Evolutionary conservation across 1,284 basidiomycete species (phyloP).

Genomic region (Cryptococcus sp.): DNA sequence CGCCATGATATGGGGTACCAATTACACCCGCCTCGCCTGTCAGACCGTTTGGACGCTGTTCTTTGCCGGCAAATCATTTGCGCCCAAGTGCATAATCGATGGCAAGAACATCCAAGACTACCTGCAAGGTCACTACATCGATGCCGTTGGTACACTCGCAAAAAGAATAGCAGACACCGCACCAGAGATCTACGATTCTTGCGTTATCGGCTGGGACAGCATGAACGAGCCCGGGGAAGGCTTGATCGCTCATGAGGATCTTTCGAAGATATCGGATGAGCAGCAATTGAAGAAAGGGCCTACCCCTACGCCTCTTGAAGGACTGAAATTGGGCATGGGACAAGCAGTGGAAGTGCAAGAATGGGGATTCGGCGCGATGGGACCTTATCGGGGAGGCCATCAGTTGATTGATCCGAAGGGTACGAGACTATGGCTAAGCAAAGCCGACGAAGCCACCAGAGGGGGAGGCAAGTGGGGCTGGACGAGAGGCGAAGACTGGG

Average conservation of each 20-base stretch:
- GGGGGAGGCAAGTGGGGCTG: constrained; percentile 70
- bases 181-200: constrained; percentile 72
- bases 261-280: constrained; percentile 65
- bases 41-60: constrained; percentile 94
- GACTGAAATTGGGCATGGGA: constrained; percentile 85
- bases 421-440: constrained; percentile 69
- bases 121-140: constrained; percentile 81
- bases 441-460: constrained; percentile 53
- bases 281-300: constrained; percentile 84
- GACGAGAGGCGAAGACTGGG: constrained; percentile 74
- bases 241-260: constrained; percentile 72
- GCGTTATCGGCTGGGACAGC: constrained; percentile 94
- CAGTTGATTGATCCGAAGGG: constrained; percentile 85
- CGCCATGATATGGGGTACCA: constrained; percentile 96
- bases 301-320: constrained; percentile 81
- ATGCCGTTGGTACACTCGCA: constrained; percentile 73
- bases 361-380: constrained; percentile 78
- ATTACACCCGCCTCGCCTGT: constrained; percentile 83
- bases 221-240: constrained; percentile 95
- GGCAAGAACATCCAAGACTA: constrained; percentile 91
- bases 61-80: constrained; percentile 86
- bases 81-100: constrained; percentile 89
- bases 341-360: constrained; percentile 78
- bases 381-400: constrained; percentile 71
- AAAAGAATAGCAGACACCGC: constrained; percentile 68